phyloP scores from a whole-genome alignment of 2,329 filamentous ascomycete genomes.

The Claviceps sorghi region DNA sequence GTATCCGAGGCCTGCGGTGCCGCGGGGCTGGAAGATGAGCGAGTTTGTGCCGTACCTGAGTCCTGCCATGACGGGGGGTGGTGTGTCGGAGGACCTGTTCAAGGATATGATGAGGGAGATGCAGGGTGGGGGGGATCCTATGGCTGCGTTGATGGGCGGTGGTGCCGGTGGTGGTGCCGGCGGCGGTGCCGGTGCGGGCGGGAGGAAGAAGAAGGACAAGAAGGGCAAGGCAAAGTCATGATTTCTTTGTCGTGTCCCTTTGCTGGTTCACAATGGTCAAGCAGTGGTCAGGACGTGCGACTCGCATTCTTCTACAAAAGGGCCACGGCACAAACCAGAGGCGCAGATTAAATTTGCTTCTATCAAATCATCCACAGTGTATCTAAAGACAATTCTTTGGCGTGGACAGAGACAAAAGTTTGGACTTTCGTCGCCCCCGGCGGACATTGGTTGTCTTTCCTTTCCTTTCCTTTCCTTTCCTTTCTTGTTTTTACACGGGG shows the following conservation, averaged over 20 bases:
- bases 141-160: slow-evolving; percentile 27
- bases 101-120: slow-evolving; percentile 97
- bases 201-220: slow-evolving; percentile 35
- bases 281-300: no score
- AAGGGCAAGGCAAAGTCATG: slow-evolving; percentile 28
- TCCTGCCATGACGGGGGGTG: slow-evolving; percentile 79
- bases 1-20: slow-evolving; percentile 59
- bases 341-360: not conserved
- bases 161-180: slow-evolving; percentile 10
- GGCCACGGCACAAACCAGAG: not conserved
- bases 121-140: slow-evolving; percentile 36
- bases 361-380: not conserved
- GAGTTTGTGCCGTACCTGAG: slow-evolving; percentile 75
- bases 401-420: not conserved
- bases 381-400: not conserved
- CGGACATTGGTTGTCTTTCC: no score
- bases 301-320: not conserved
- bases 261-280: no score
- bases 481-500: no score
- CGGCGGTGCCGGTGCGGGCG: slow-evolving; percentile 11
- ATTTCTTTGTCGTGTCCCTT: not conserved
- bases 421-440: not conserved
- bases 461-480: no score
- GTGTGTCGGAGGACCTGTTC: slow-evolving; percentile 85
- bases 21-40: slow-evolving; percentile 82